Evolutionary conservation across 495 filamentous ascomycete species (phyloP).

Genomic region (Daldinia grandis): DNA sequence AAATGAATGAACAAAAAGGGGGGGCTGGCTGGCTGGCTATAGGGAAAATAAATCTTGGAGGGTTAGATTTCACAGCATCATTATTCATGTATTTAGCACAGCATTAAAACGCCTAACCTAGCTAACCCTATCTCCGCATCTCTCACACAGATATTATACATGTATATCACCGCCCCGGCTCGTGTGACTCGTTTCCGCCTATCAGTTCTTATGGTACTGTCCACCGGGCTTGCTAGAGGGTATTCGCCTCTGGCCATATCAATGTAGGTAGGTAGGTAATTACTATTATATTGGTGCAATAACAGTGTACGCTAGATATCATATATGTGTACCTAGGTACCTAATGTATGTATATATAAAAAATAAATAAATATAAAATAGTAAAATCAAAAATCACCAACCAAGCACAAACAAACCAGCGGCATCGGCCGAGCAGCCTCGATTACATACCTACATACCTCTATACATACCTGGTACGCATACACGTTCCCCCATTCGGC

Average conservation of each 20-base stretch:
- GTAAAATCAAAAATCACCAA: not conserved
- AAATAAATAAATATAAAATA: not conserved
- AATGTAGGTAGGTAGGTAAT: not conserved
- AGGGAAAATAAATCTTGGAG: slow-evolving; percentile 5
- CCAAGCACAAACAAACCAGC: not conserved
- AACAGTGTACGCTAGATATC: not conserved
- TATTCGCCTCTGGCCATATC: not conserved
- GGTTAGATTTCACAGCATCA: slow-evolving; percentile 10
- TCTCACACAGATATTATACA: not conserved
- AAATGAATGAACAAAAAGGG: slow-evolving; percentile 3
- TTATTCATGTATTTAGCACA: slow-evolving; percentile 8
- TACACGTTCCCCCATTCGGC: slow-evolving; percentile 12
- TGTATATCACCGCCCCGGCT: not conserved
- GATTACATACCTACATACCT: not conserved
- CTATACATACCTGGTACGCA: not conserved
- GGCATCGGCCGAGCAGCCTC: slow-evolving; percentile 1
- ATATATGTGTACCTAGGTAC: not conserved
- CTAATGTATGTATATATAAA: not conserved
- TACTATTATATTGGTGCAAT: not conserved
- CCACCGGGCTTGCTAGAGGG: not conserved
- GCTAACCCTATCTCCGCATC: not conserved
- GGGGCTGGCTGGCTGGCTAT: not conserved
- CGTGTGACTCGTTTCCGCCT: not conserved
- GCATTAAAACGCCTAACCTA: slow-evolving; percentile 2
- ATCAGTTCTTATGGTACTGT: not conserved